Percentiles rank a stretch among this genome's conserved stretches.
phyloP scores from a whole-genome alignment of 1,284 basidiomycete genomes.

The Puccinia triticina region DNA sequence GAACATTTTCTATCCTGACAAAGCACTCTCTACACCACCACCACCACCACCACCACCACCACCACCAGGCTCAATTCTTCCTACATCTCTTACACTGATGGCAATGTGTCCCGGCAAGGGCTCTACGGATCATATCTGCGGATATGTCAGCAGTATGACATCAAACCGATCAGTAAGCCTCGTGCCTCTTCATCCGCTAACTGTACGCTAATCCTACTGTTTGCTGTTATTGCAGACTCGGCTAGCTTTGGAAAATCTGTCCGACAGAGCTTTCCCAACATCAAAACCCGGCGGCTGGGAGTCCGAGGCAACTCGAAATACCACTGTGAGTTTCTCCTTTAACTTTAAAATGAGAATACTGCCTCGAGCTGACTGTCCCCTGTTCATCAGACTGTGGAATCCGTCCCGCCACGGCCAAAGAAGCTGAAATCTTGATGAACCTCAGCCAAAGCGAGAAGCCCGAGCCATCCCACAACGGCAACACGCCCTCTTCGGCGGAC shows the following conservation, averaged over 20 bases:
- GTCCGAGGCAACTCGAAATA: slow-evolving; percentile 90
- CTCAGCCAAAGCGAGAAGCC: slow-evolving; percentile 49
- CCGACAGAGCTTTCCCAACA: slow-evolving; percentile 83
- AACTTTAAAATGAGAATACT: neutral
- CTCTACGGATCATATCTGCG: slow-evolving; percentile 88
- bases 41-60: no score
- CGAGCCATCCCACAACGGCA: slow-evolving; percentile 27
- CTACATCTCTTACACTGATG: slow-evolving; percentile 85
- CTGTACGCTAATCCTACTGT: neutral
- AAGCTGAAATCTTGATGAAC: slow-evolving; percentile 51
- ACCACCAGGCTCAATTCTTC: slow-evolving; percentile 76
- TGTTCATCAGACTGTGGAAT: slow-evolving; percentile 43
- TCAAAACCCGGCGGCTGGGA: slow-evolving; percentile 87
- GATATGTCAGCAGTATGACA: slow-evolving; percentile 83
- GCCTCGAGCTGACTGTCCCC: neutral
- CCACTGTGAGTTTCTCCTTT: slow-evolving; percentile 69
- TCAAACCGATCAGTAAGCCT: slow-evolving; percentile 73
- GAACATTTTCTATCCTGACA: no score
- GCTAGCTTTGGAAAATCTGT: slow-evolving; percentile 92
- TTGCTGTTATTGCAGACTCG: slow-evolving; percentile 64
- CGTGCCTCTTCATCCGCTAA: neutral
- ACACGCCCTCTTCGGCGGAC: slow-evolving; percentile 36
- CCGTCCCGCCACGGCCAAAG: slow-evolving; percentile 50
- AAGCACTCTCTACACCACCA: no score
- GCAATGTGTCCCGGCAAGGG: slow-evolving; percentile 81